Evolutionary conservation across 805 yeast genomes (phyloP).

Genomic region (Huiozyma sinensis): DNA sequence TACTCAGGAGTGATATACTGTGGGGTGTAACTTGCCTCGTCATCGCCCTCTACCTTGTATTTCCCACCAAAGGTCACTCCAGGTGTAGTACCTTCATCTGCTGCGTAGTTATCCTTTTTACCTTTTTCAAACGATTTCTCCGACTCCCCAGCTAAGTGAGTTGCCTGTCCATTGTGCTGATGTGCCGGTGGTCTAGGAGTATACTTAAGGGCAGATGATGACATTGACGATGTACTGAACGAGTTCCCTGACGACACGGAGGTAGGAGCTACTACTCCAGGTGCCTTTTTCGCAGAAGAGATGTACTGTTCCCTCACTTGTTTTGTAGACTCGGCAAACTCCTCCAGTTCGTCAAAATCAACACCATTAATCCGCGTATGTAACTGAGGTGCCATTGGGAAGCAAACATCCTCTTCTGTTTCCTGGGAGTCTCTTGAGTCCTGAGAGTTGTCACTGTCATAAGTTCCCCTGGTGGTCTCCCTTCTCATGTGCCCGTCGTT

Average conservation of each 20-base stretch:
- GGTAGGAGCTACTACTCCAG: slow-evolving; percentile 7
- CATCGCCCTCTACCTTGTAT: slow-evolving; percentile 29
- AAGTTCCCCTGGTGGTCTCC: slow-evolving; percentile 9
- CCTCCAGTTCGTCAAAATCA: slow-evolving; percentile 85
- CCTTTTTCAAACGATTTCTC: background rate
- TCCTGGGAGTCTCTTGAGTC: slow-evolving; percentile 75
- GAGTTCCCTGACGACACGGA: slow-evolving; percentile 31
- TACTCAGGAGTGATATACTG: background rate
- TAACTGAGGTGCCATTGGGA: slow-evolving; percentile 69
- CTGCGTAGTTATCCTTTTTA: background rate
- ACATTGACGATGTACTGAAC: slow-evolving; percentile 31
- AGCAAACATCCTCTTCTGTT: slow-evolving; percentile 95
- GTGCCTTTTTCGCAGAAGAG: slow-evolving; percentile 13
- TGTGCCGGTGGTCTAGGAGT: slow-evolving; percentile 34
- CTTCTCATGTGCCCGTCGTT: background rate
- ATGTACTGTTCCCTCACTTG: slow-evolving; percentile 35
- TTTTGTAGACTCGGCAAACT: slow-evolving; percentile 52
- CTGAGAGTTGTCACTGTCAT: slow-evolving; percentile 62
- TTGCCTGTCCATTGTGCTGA: background rate
- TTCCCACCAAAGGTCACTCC: slow-evolving; percentile 33
- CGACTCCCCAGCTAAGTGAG: background rate
- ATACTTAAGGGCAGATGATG: slow-evolving; percentile 50
- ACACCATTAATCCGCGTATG: slow-evolving; percentile 60
- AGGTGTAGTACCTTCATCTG: slow-evolving; percentile 2
- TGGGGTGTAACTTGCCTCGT: slow-evolving; percentile 3